Evolutionary conservation across 139 green algal species (phyloP), one percentile per base, ranked within the genome.

Genomic region (Ettlia oleoabundans): DNA sequence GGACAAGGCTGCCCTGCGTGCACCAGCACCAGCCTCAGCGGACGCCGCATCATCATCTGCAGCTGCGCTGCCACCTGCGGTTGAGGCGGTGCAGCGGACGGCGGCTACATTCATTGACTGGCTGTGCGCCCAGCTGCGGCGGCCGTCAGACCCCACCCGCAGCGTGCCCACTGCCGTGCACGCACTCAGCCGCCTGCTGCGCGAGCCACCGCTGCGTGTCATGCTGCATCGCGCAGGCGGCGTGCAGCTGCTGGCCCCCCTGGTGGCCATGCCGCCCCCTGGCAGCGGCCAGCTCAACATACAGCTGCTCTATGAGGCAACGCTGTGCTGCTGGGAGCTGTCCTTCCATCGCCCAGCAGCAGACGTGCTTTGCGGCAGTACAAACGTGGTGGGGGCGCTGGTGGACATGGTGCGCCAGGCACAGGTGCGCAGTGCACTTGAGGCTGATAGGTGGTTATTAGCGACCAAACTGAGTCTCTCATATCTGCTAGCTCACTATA

Each of bases 291-390:
- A 86, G 76, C 63, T 82, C 52, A 92, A 91, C 88, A 89, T 90
- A 61, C 97, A 99, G 92, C 90, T 98, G 77, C 89, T 97, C 68
- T 99, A 99, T 85, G 96, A 99, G 88, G 89, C 92, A 0, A 91
- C 88, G 72, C 88, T 99, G 76, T 97, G 93, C 87, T 75, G 93
- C 1, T 99, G 96, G 96, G 89, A 97, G 86, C 90, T 99, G 47
- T 95, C 89, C 67, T 99, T 96, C 86, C 61, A 96, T 58, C 73
- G 87, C 51, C 63, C 89, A 2, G 94, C 90, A 0, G 83, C 88
- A 10, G 87, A 96, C 53, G 88, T 83, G 13, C 91, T 98, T 86
- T 80, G 75, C 30, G 42, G 33, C 26, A 26, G 65, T 40, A 68
- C 86, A 68, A 92, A 88, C 28, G 84, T 94, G 8, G 82, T 97